A percentile compares a stretch with the other conserved stretches of the same genome.
Evolutionary conservation across 2,329 filamentous ascomycete genomes (phyloP).

Genomic region (Plectosphaerella cucumerina): DNA sequence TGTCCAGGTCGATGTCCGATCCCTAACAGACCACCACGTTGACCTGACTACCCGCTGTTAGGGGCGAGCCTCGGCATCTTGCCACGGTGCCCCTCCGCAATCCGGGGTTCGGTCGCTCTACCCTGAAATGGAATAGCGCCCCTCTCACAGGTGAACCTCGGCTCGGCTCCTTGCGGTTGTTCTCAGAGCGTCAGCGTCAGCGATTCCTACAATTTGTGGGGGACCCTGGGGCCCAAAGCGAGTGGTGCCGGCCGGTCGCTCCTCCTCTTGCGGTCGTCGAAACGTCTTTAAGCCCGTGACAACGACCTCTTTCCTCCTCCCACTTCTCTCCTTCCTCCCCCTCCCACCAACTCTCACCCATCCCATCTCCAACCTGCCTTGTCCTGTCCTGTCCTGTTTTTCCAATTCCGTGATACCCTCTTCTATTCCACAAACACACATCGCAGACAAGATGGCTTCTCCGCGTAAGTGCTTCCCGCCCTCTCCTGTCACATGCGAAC

Average conservation of each 20-base stretch:
- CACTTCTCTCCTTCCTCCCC: background rate
- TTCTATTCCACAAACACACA: constrained; percentile 8
- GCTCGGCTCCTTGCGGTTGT: constrained; percentile 6
- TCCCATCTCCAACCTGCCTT: background rate
- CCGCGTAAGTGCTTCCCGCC: constrained; percentile 58
- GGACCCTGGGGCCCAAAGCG: background rate
- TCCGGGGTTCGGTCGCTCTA: background rate
- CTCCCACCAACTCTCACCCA: background rate
- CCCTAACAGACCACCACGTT: too few relatives aligned
- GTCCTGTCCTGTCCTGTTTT: background rate
- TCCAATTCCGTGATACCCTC: constrained; percentile 1
- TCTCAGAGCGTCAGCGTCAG: too few relatives aligned
- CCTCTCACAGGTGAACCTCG: constrained; percentile 14
- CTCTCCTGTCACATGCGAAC: constrained; percentile 9
- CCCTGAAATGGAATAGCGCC: background rate
- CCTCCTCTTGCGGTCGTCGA: too few relatives aligned
- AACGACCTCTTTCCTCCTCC: background rate
- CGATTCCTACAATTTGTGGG: background rate
- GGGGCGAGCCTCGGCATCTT: constrained; percentile 13
- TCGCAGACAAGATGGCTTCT: constrained; percentile 60
- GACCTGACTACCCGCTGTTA: background rate
- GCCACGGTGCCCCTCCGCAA: constrained; percentile 5
- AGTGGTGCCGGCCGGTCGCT: too few relatives aligned
- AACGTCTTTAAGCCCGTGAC: background rate
- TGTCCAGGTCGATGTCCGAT: too few relatives aligned